Percentiles rank a stretch among this genome's conserved stretches.
These are phyloP conservation scores for Hysterium pulicare DNA, from an alignment of 2,329 filamentous ascomycete species.

Conservation along the genomic window DNA sequence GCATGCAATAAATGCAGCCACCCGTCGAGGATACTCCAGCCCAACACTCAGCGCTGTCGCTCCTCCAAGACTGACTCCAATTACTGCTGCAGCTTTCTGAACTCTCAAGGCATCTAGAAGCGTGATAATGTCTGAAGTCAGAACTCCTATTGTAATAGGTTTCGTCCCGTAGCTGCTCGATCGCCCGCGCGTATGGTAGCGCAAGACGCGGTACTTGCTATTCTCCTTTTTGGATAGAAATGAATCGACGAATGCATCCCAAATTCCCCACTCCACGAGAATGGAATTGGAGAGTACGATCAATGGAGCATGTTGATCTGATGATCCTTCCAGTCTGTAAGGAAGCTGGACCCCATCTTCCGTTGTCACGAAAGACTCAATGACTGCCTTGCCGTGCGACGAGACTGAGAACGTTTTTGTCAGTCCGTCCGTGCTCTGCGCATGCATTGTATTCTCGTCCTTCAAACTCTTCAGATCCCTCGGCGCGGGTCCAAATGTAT, in stretches of 20 bases:
- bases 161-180: constrained; percentile 39
- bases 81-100: constrained; percentile 60
- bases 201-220: constrained; percentile 67
- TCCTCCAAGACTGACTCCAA: constrained; percentile 80
- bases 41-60: constrained; percentile 73
- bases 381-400: constrained; percentile 37
- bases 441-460: constrained; percentile 47
- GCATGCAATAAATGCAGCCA: constrained; percentile 65
- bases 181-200: constrained; percentile 74
- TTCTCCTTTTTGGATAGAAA: constrained; percentile 55
- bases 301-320: constrained; percentile 63
- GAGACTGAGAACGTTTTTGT: constrained; percentile 54
- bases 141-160: constrained; percentile 57
- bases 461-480: constrained; percentile 63
- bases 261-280: constrained; percentile 74
- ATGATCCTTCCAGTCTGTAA: constrained; percentile 72
- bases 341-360: constrained; percentile 65
- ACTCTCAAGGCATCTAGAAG: constrained; percentile 70
- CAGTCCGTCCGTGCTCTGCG: constrained; percentile 49
- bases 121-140: constrained; percentile 64
- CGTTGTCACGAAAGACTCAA: constrained; percentile 67
- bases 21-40: constrained; percentile 59
- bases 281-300: constrained; percentile 79
- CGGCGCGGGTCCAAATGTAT: constrained; percentile 73
- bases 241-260: constrained; percentile 68